These are phyloP conservation scores for Primulina huaijiensis DNA, from an alignment of 257 asterid genomes.

Conservation along the genomic window DNA sequence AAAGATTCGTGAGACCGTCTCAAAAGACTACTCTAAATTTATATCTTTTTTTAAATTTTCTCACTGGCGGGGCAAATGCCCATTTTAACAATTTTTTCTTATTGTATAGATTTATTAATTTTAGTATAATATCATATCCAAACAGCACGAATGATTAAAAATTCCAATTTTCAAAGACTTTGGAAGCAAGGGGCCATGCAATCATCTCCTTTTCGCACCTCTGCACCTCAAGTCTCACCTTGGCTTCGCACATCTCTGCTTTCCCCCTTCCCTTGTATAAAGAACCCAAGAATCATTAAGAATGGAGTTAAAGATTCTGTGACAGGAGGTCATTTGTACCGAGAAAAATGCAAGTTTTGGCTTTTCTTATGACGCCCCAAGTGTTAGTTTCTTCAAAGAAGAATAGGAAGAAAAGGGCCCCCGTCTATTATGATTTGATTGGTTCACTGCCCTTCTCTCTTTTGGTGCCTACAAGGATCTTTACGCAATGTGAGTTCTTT, in stretches of 20 bases:
- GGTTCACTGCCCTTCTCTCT: slow-evolving; percentile 34
- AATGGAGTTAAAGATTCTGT: slow-evolving; percentile 20
- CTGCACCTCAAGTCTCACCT: slow-evolving; percentile 4
- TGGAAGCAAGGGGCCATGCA: slow-evolving; percentile 15
- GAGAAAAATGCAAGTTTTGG: slow-evolving; percentile 45
- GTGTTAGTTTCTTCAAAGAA: slow-evolving; percentile 33
- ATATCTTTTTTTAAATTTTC: no score
- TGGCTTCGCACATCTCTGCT: slow-evolving; percentile 1
- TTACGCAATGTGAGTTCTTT: slow-evolving; percentile 38
- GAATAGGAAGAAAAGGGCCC: slow-evolving; percentile 23
- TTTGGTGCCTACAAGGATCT: slow-evolving; percentile 29
- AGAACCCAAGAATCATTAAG: neutral
- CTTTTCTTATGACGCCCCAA: slow-evolving; percentile 34
- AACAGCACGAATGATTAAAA: neutral
- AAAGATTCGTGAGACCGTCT: no score
- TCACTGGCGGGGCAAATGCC: no score
- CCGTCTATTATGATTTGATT: slow-evolving; percentile 30
- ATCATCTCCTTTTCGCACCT: slow-evolving; percentile 19
- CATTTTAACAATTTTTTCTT: no score
- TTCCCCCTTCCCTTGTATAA: neutral
- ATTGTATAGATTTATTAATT: no score
- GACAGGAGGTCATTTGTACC: neutral
- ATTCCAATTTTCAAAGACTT: neutral
- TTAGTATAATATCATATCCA: neutral
- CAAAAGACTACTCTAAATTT: no score